Base-by-base conservation (phyloP, 208 protist genomes). In the Herpetomonas muscarum region DNA sequence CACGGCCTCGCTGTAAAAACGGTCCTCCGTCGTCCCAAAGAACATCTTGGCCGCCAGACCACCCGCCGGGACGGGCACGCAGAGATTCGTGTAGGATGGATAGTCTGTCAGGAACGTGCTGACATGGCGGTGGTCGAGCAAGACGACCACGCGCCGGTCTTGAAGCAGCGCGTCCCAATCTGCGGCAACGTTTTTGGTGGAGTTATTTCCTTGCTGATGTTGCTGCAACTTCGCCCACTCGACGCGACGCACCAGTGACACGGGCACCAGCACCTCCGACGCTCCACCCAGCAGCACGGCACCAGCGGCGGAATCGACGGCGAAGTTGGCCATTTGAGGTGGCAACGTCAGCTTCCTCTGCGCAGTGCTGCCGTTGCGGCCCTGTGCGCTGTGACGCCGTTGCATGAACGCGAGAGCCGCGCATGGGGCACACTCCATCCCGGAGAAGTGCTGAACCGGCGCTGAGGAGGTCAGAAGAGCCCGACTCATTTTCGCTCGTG, bases 11-110 rank as follows among this genome's bases (percentile, higher is more conserved):
- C 3, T 46, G 48, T 82, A 80, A 56, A 87, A 89, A 0, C 48
- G 44, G 22, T 89, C 69, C 17, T 81, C 41, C 0, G 74, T 42
- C 10, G 48, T 19, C 24, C 30, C 36, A 52, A 94, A 91, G 28
- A 77, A 55, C 53, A 94, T 65, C 55, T 64, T 75, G 3, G 88
- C 63, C 2, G 65, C 45, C 3, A 94, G 69, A 6, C 85, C 82
- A 0, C 82, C 82, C n/a, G 76, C 68, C 2, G 88, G 88, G 15
- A 91, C 79, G 22, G 74, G 73, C 10, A 94, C 64, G 41, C 81
- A 91, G 10, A 90, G 45, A 10, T 79, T 74, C 22, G 37, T 58
- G 55, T 65, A 72, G 17, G 56, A 30, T 15, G 67, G 53, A 30
- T 68, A 65, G 29, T 61, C 24, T 13, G 52, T 3, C 29, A 74